These are phyloP conservation scores for Jatropha curcas DNA, from an alignment of 345 rosid species.

Conservation along the genomic window DNA sequence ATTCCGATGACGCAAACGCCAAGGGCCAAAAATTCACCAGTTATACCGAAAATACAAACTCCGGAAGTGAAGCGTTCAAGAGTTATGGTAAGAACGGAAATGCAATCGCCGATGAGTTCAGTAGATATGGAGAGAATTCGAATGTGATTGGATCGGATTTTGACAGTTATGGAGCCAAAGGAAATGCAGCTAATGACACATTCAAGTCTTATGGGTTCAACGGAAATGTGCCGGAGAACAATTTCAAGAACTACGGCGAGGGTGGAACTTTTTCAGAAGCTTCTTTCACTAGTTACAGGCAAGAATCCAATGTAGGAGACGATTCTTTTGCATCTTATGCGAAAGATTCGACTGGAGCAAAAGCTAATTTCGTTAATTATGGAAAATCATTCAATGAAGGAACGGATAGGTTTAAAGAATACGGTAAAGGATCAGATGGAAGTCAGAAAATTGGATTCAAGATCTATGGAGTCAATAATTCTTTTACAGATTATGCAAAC, in stretches of 20 bases:
- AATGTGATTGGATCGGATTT: slow-evolving; percentile 74
- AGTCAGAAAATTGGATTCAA: slow-evolving; percentile 22
- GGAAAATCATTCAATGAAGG: slow-evolving; percentile 39
- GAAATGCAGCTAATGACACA: slow-evolving; percentile 52
- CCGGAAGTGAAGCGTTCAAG: slow-evolving; percentile 54
- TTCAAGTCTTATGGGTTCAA: slow-evolving; percentile 69
- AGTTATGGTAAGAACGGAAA: slow-evolving; percentile 75
- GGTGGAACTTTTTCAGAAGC: slow-evolving; percentile 18
- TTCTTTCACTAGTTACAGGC: slow-evolving; percentile 27
- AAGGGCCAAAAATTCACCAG: slow-evolving; percentile 48
- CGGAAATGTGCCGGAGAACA: slow-evolving; percentile 63
- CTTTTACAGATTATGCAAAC: slow-evolving; percentile 37
- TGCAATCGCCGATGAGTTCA: slow-evolving; percentile 55
- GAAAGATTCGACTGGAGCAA: slow-evolving; percentile 23
- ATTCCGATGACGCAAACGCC: slow-evolving; percentile 52
- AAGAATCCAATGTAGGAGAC: slow-evolving; percentile 36
- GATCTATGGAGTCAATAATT: slow-evolving; percentile 27
- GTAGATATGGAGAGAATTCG: slow-evolving; percentile 48
- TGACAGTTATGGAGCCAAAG: slow-evolving; percentile 58
- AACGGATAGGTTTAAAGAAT: slow-evolving; percentile 27
- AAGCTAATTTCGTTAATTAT: slow-evolving; percentile 26
- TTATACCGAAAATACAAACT: slow-evolving; percentile 52
- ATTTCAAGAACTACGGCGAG: slow-evolving; percentile 52
- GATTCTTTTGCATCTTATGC: slow-evolving; percentile 38
- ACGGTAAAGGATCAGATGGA: slow-evolving; percentile 20